Evolutionary conservation across 2,329 filamentous ascomycete genomes (phyloP).

Genomic region (Claviceps lovelessii): DNA sequence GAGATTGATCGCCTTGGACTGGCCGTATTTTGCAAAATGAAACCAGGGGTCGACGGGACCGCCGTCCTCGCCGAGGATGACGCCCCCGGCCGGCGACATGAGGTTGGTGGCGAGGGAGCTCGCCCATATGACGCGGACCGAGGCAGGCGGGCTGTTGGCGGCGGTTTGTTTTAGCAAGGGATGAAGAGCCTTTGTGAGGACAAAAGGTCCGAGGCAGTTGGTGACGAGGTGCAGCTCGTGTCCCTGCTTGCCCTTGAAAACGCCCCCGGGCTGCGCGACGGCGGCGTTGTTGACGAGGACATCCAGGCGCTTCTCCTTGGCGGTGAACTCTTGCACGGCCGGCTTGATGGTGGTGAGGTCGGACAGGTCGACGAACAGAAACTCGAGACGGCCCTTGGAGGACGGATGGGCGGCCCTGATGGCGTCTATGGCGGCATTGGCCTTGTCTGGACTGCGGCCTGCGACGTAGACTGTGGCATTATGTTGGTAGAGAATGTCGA

Average conservation of each 20-base stretch:
- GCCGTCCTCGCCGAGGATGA: conserved; percentile 10
- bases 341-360: conserved; percentile 22
- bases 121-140: conserved; percentile 5
- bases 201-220: conserved; percentile 3
- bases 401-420: conserved; percentile 24
- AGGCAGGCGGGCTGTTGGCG: not conserved
- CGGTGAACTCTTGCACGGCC: conserved; percentile 18
- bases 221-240: conserved; percentile 23
- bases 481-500: conserved; percentile 36
- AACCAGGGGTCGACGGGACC: not conserved
- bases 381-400: conserved; percentile 26
- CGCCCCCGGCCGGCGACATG: not conserved
- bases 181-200: conserved; percentile 2
- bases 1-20: conserved; percentile 20
- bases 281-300: conserved; percentile 32
- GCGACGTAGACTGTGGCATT: conserved; percentile 43
- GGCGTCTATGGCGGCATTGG: conserved; percentile 26
- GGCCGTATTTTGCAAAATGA: conserved; percentile 2
- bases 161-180: conserved; percentile 4
- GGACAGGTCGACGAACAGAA: conserved; percentile 30
- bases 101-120: conserved; percentile 1
- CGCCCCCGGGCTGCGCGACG: conserved; percentile 27
- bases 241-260: conserved; percentile 25
- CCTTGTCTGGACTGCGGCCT: conserved; percentile 32
- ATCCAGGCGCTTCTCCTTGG: conserved; percentile 20